Evolutionary conservation across 805 yeast genomes (phyloP), one percentile per base, ranked within the genome.

Genomic region (Hemisphaericaspora nanyangensis): DNA sequence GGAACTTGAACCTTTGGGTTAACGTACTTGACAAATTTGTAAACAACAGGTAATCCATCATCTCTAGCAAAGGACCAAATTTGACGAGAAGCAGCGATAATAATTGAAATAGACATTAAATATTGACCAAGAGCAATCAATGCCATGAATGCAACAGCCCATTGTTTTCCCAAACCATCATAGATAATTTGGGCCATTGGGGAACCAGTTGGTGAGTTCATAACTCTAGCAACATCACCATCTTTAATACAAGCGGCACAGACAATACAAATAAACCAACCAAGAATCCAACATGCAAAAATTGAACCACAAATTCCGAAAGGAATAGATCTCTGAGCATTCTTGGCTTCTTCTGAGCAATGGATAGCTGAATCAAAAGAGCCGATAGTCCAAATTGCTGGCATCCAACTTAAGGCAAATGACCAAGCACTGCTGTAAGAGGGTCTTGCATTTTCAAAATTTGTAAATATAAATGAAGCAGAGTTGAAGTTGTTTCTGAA

Each of bases 361-460:
- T 81, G 86, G 35, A 81, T 77, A 49, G 81, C 77, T 7, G 83
- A 74, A 55, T 81, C 86, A 55, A 79, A 80, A 0, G 82, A 77
- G 17, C 83, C 82, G 51, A 81, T 79, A n/a, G 84, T 79, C 87
- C 88, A 82, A 42, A 80, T 72, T 1, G 80, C 77, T 1, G 85
- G 77, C 75, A 79, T 70, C 69, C 77, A 74, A 3, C 70, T 64
- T 29, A 70, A 72, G 46, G 77, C 54, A 55, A 64, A 73, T 37
- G 76, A 70, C 55, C 54, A 50, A 10, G 48, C 49, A 20, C 32
- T n/a, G 17, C 33, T 67, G 78, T 37, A 44, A 27, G 69, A 72
- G 4, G 22, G 35, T 20, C 79, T 62, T 34, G 58, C 57, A 52
- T 78, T 78, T 19, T 70, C 62, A 40, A 69, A 68, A 31, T 70